A percentile compares a stretch with the other conserved stretches of the same genome.
These are phyloP conservation scores for Claviceps maximensis DNA, from an alignment of 2,329 filamentous ascomycete genomes.

Conservation along the genomic window DNA sequence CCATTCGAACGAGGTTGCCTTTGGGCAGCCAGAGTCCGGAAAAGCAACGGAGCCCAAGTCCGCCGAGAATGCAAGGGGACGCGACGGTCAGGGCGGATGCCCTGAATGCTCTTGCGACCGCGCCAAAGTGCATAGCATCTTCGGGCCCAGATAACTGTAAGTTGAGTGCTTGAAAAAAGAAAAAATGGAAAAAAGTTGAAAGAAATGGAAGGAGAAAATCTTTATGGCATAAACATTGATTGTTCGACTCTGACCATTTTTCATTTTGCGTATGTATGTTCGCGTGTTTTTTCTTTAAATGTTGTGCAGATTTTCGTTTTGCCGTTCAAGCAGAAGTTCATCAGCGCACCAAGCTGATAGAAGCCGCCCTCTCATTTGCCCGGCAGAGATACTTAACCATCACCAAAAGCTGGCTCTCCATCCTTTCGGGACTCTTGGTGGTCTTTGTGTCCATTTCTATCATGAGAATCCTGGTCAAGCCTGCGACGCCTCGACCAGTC, in stretches of 20 bases:
- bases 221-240: too few species aligned
- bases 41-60: slow-evolving; percentile 33
- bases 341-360: slow-evolving; percentile 73
- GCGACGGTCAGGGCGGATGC: slow-evolving; percentile 24
- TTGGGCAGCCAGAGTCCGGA: slow-evolving; percentile 43
- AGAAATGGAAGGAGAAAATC: not conserved
- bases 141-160: slow-evolving; percentile 35
- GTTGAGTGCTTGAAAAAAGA: slow-evolving; percentile 8
- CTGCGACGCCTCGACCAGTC: slow-evolving; percentile 35
- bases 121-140: not conserved
- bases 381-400: slow-evolving; percentile 44
- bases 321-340: slow-evolving; percentile 78
- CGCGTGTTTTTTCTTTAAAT: not conserved
- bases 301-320: slow-evolving; percentile 63
- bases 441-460: slow-evolving; percentile 52
- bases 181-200: too few species aligned
- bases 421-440: slow-evolving; percentile 47
- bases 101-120: slow-evolving; percentile 12
- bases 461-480: slow-evolving; percentile 54
- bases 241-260: not conserved
- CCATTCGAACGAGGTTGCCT: slow-evolving; percentile 41
- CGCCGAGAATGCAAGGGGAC: slow-evolving; percentile 26
- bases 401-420: slow-evolving; percentile 57
- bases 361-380: slow-evolving; percentile 53
- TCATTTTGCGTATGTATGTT: too few species aligned